Evolutionary conservation across 805 yeast genomes (phyloP), one percentile per base, ranked within the genome.

Genomic region (Saccharomycopsis microspora): DNA sequence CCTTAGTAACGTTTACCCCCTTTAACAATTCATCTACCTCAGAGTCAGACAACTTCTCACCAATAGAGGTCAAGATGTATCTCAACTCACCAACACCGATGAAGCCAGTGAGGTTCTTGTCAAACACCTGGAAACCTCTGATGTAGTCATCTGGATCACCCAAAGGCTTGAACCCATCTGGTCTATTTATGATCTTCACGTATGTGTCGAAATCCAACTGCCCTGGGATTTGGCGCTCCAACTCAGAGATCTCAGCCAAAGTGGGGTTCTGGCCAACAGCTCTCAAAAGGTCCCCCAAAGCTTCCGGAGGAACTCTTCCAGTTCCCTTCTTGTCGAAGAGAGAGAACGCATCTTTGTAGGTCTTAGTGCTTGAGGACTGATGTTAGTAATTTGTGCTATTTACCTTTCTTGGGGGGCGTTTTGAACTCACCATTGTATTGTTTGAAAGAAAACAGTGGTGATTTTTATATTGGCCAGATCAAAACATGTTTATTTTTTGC

Each of bases 201-300:
- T 84, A 87, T 10, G 86, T 77, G 50, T 81, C 89, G 56, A 80
- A 87, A 59, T 82, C 86, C 55, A 86, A 52, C 37, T 63, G 64
- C n/a, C 63, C 61, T 31, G 57, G 54, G 39, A 61, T 48, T 49
- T 63, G 66, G 2, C 57, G 64, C 61, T 76, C 78, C 45, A 81
- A 65, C 49, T 77, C 80, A 32, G 76, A 68, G 54, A 88, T 84
- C 67, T 88, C 96, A 28, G 89, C 84, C 59, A 87, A 75, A 3
- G 98, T 89, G 54, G 99, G 99, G 70, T 93, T 93, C 71, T 90
- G 97, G 38, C 98, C 99, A 52, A 93, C 89, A 1, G 98, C 97
- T 63, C 99, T 78, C 52, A 93, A 75, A 57, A 93, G 75, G 61
- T 93, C 98, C 35, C 97, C 98, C 44, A 93, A 74, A 52, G 85